Percentiles rank a stretch among this genome's conserved stretches.
Evolutionary conservation across 1,284 basidiomycete genomes (phyloP).

Genomic region (Ceratobasidium sp.): DNA sequence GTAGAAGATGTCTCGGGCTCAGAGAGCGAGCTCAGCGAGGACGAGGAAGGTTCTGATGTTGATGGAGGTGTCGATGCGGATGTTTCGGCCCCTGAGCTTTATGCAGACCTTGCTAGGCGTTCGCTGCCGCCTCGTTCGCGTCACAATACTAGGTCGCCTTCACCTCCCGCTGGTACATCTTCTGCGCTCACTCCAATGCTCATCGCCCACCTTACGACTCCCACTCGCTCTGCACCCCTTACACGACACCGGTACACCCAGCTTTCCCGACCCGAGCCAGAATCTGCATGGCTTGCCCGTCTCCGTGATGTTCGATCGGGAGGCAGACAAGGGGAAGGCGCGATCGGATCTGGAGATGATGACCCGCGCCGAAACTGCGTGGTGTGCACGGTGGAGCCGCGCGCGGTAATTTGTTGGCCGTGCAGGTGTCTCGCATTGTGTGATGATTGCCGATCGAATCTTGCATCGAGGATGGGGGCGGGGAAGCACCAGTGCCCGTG

Average conservation of each 20-base stretch:
- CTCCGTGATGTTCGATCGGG: background rate
- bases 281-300: background rate
- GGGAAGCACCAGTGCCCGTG: constrained; percentile 79
- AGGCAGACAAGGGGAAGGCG: constrained; percentile 47
- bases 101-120: constrained; percentile 59
- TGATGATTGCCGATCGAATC: constrained; percentile 74
- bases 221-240: constrained; percentile 58
- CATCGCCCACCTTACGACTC: constrained; percentile 62
- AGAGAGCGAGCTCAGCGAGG: constrained; percentile 9
- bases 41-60: constrained; percentile 50
- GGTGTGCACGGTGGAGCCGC: constrained; percentile 73
- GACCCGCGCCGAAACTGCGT: constrained; percentile 67
- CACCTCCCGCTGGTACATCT: constrained; percentile 13
- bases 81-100: constrained; percentile 57
- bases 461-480: constrained; percentile 69
- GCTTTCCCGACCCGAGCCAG: constrained; percentile 49
- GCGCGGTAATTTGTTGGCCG: constrained; percentile 81
- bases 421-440: constrained; percentile 81
- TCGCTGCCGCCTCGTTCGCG: constrained; percentile 48
- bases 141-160: constrained; percentile 13
- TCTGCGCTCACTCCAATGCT: constrained; percentile 57
- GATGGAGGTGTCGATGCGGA: constrained; percentile 51
- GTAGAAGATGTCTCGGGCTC: constrained; percentile 40
- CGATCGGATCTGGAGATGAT: constrained; percentile 46
- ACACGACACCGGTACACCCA: constrained; percentile 61